phyloP scores from a whole-genome alignment of 345 rosid genomes.

The Syzygium jambos region DNA sequence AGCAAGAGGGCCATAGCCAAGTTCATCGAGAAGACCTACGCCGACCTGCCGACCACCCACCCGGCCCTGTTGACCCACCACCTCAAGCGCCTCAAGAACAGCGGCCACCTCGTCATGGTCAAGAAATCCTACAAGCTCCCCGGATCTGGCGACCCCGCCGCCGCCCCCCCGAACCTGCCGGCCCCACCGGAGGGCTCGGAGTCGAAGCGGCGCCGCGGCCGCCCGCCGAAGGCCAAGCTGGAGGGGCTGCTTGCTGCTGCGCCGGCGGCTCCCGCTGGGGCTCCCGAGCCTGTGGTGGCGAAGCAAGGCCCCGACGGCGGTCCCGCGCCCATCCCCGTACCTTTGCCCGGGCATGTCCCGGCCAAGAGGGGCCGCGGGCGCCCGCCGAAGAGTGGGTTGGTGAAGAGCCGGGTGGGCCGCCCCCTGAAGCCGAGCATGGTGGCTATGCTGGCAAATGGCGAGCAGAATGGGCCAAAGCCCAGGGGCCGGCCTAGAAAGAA shows the following conservation, averaged over 20 bases:
- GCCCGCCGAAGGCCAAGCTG: neutral
- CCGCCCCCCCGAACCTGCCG: neutral
- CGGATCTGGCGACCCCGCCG: neutral
- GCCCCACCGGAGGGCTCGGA: constrained; percentile 19
- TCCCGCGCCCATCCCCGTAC: neutral
- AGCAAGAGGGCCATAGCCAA: constrained; percentile 72
- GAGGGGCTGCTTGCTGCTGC: neutral
- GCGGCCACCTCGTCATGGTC: constrained; percentile 41
- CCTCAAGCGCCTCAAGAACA: constrained; percentile 46
- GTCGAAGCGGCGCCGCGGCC: constrained; percentile 20
- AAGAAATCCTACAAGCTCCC: constrained; percentile 64
- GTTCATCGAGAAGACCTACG: constrained; percentile 37
- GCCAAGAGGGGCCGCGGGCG: constrained; percentile 28
- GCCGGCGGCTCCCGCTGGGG: neutral
- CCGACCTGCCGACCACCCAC: constrained; percentile 48
- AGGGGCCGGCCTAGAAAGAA: neutral
- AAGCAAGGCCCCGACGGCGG: neutral
- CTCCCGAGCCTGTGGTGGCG: neutral
- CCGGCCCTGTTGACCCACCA: constrained; percentile 42
- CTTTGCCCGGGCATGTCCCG: constrained; percentile 1
- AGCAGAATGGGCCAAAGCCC: neutral
- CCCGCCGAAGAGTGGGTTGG: constrained; percentile 13
- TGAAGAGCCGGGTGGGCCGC: constrained; percentile 5
- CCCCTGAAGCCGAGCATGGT: neutral
- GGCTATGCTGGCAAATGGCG: neutral